phyloP scores from a whole-genome alignment of 2,329 filamentous ascomycete genomes.

The Paracoccidioides brasiliensis region DNA sequence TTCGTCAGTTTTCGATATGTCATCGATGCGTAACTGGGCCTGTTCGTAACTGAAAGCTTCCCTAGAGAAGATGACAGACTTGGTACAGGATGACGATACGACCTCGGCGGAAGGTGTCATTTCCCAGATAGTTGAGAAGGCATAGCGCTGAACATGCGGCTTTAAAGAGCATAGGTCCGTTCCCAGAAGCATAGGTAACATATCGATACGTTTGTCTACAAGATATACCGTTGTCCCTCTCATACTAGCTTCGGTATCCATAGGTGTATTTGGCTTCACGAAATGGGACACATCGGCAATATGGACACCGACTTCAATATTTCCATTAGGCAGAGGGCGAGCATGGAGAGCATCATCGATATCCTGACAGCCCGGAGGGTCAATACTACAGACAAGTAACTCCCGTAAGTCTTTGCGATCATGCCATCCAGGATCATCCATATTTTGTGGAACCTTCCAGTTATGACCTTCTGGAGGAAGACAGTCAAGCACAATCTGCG shows the following conservation, averaged over 20 bases:
- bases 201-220: constrained; percentile 98
- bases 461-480: constrained; percentile 81
- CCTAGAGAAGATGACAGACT: constrained; percentile 91
- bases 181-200: constrained; percentile 91
- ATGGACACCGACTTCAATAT: constrained; percentile 91
- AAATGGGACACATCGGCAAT: constrained; percentile 99
- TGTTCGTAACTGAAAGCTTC: constrained; percentile 98
- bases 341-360: constrained; percentile 97
- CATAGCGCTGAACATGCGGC: constrained; percentile 89
- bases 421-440: constrained; percentile 73
- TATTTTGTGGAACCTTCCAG: constrained; percentile 77
- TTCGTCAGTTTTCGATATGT: constrained; percentile 73
- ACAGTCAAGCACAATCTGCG: constrained; percentile 89
- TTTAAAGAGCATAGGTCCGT: constrained; percentile 95
- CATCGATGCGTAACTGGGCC: constrained; percentile 87
- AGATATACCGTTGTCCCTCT: constrained; percentile 94
- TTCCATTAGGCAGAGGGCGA: constrained; percentile 71
- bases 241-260: constrained; percentile 90
- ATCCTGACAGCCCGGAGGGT: constrained; percentile 90
- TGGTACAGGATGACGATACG: constrained; percentile 76
- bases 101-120: constrained; percentile 74
- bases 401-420: constrained; percentile 71
- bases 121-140: constrained; percentile 82
- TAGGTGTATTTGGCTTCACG: constrained; percentile 90
- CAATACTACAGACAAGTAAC: constrained; percentile 90